These are phyloP conservation scores for Brassica balearica DNA, from an alignment of 441 rosid genomes.

Conservation along the genomic window DNA sequence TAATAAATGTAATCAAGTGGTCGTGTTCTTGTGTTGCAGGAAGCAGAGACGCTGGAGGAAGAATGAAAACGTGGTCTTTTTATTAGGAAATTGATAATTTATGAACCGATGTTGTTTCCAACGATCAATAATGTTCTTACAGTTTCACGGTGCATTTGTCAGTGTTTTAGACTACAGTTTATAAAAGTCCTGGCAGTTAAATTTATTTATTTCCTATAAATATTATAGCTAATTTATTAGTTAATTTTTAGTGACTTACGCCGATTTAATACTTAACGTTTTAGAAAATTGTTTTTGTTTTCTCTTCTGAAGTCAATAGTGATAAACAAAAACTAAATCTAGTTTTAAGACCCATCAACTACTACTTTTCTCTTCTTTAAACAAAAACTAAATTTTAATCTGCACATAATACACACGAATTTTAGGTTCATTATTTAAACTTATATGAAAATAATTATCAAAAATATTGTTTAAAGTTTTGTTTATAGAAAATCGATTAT, in stretches of 20 bases:
- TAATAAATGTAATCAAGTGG: background rate
- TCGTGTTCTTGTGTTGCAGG: conserved; percentile 1
- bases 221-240: too few relatives aligned
- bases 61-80: background rate
- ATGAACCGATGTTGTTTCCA: background rate
- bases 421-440: background rate
- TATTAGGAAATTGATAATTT: background rate
- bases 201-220: background rate
- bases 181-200: background rate
- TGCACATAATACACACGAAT: too few relatives aligned
- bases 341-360: background rate
- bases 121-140: background rate
- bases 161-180: background rate
- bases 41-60: background rate
- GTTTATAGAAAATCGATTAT: background rate
- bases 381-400: background rate
- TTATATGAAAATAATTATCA: background rate
- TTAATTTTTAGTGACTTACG: background rate
- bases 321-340: background rate
- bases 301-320: background rate
- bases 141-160: background rate
- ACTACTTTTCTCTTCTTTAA: background rate
- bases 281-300: background rate
- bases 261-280: background rate
- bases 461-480: background rate